These are phyloP conservation scores for Aureobasidium sp. DNA, from an alignment of 2,329 filamentous ascomycete species.

Conservation along the genomic window DNA sequence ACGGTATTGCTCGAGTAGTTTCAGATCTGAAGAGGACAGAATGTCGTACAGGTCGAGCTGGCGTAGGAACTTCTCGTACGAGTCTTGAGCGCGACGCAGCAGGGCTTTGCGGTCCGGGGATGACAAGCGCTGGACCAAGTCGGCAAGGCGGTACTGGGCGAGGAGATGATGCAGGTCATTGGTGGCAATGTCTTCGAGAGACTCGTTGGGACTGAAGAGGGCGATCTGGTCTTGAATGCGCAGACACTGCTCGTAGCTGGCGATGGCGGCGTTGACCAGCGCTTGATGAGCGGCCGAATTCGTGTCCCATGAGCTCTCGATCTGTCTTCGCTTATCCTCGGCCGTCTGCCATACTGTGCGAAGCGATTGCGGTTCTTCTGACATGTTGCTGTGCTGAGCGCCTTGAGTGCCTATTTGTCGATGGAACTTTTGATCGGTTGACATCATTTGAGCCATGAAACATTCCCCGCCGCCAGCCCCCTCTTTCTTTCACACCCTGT, in stretches of 20 bases:
- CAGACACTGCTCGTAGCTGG: slow-evolving; percentile 66
- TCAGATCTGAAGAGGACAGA: slow-evolving; percentile 56
- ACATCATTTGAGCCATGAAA: neutral
- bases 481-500: neutral
- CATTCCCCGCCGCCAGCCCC: neutral
- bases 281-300: slow-evolving; percentile 61
- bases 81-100: slow-evolving; percentile 57
- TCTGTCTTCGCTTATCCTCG: slow-evolving; percentile 46
- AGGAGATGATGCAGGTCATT: slow-evolving; percentile 80
- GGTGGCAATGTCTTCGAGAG: slow-evolving; percentile 77
- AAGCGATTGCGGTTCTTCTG: slow-evolving; percentile 48
- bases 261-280: slow-evolving; percentile 59
- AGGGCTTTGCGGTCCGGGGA: slow-evolving; percentile 55
- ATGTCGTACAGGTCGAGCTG: slow-evolving; percentile 73
- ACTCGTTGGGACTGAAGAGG: slow-evolving; percentile 87
- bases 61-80: slow-evolving; percentile 73
- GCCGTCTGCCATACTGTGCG: slow-evolving; percentile 49
- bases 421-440: neutral
- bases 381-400: slow-evolving; percentile 22
- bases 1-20: slow-evolving; percentile 64
- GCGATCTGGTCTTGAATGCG: slow-evolving; percentile 62
- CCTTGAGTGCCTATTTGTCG: neutral
- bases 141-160: slow-evolving; percentile 70
- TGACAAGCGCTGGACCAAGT: slow-evolving; percentile 65
- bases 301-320: slow-evolving; percentile 60